phyloP scores from a whole-genome alignment of 352 stramenopile species.

The Globisporangium mamillatum region DNA sequence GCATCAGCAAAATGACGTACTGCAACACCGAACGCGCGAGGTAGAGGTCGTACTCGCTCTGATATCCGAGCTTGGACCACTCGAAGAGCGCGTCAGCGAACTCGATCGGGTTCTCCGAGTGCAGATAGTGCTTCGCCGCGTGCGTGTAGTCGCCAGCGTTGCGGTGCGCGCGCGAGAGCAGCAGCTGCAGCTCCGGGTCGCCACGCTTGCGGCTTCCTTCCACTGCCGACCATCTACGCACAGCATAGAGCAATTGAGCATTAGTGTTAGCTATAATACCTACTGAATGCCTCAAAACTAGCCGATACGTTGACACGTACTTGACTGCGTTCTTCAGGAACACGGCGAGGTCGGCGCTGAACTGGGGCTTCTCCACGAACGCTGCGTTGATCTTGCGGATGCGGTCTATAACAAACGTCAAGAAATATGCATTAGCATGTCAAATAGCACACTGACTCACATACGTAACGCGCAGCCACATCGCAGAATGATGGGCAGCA shows the following conservation, averaged over 20 bases:
- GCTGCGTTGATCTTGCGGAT: conserved; percentile 62
- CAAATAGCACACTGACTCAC: background rate
- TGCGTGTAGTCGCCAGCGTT: conserved; percentile 55
- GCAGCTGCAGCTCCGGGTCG: conserved; percentile 72
- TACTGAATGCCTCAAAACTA: background rate
- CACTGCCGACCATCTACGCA: conserved; percentile 53
- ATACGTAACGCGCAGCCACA: background rate
- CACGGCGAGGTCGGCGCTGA: conserved; percentile 57
- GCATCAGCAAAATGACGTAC: conserved; percentile 35
- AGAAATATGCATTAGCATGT: background rate
- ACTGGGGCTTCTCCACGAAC: conserved; percentile 66
- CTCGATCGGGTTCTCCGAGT: conserved; percentile 68
- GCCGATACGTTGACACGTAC: conserved; percentile 24
- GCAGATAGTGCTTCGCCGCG: conserved; percentile 77
- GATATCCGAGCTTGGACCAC: conserved; percentile 72
- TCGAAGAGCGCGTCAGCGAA: conserved; percentile 70
- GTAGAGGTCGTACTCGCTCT: conserved; percentile 81
- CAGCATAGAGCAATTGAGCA: background rate
- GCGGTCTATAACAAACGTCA: conserved; percentile 21
- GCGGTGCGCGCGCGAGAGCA: conserved; percentile 57
- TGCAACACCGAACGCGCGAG: conserved; percentile 72
- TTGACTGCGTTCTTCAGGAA: conserved; percentile 84
- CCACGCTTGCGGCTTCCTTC: conserved; percentile 72
- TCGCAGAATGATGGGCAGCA: conserved; percentile 11
- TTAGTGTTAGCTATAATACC: background rate